Percentiles rank a stretch among this genome's conserved stretches.
Conservation (phyloP, 306 rosid species). For the Purshia tridentata region DNA sequence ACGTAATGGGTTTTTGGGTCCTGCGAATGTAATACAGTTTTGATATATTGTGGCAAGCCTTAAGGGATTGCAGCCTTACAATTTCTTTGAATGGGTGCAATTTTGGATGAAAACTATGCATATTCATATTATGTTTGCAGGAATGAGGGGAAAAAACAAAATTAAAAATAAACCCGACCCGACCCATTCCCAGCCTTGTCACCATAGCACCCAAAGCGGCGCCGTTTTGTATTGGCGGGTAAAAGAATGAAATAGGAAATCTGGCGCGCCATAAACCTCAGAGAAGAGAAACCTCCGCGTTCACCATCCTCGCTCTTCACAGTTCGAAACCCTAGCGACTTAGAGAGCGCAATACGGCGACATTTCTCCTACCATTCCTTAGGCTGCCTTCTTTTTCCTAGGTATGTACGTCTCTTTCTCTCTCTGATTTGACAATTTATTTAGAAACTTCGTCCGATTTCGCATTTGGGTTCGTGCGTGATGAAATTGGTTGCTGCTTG, state of each 20-base stretch:
- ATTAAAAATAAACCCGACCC: too few relatives aligned
- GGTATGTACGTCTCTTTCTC: slow-evolving; percentile 6
- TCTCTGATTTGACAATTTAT: not conserved
- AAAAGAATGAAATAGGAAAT: not conserved
- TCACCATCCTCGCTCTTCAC: not conserved
- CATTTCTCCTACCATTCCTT: not conserved
- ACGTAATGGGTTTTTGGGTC: not conserved
- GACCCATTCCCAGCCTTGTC: too few relatives aligned
- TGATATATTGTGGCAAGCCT: too few relatives aligned
- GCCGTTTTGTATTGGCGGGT: slow-evolving; percentile 1
- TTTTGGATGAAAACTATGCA: too few relatives aligned
- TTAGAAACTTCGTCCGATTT: not conserved
- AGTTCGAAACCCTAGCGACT: slow-evolving; percentile 5
- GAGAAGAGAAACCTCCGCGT: not conserved
- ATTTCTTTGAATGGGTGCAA: too few relatives aligned
- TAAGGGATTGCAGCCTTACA: too few relatives aligned
- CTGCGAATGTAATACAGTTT: too few relatives aligned
- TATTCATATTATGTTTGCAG: too few relatives aligned
- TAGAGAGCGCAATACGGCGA: not conserved
- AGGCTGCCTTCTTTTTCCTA: not conserved
- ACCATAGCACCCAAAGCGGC: too few relatives aligned
- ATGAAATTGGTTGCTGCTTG: not conserved
- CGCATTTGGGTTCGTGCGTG: not conserved
- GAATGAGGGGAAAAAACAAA: too few relatives aligned
- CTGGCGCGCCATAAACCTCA: not conserved